Evolutionary conservation across 495 filamentous ascomycete species (phyloP).

Genomic region (Trichoderma virens): DNA sequence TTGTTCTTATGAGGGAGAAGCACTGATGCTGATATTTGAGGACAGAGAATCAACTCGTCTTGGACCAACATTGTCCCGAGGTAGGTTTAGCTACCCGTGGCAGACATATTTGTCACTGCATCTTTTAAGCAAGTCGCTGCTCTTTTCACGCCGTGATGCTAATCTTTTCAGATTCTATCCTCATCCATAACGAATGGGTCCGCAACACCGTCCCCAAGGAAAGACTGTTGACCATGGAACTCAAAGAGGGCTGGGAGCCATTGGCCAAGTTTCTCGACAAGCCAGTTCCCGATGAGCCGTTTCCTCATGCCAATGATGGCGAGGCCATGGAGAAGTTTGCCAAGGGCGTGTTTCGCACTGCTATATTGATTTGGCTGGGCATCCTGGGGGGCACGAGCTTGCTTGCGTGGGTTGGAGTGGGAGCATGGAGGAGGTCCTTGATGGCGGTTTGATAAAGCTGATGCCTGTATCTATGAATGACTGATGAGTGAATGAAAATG

Average conservation of each 20-base stretch:
- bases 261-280: constrained; percentile 30
- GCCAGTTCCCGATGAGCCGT: constrained; percentile 27
- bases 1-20: too few relatives aligned
- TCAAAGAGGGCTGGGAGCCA: constrained; percentile 37
- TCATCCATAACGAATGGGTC: constrained; percentile 27
- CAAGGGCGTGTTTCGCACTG: neutral
- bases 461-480: too few relatives aligned
- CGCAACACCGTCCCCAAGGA: constrained; percentile 28
- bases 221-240: constrained; percentile 35
- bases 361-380: neutral
- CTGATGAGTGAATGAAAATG: too few relatives aligned
- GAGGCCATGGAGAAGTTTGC: neutral
- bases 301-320: constrained; percentile 29
- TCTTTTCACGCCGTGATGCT: constrained; percentile 6
- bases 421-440: neutral
- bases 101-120: neutral
- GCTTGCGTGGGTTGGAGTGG: neutral
- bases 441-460: neutral
- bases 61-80: neutral
- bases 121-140: neutral
- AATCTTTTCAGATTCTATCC: neutral
- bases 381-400: neutral
- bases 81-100: neutral
- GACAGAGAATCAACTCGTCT: neutral
- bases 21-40: neutral